Percentiles rank a stretch among this genome's conserved stretches.
Conservation (phyloP, 495 filamentous ascomycete species). For the Cryomyces antarcticus region DNA sequence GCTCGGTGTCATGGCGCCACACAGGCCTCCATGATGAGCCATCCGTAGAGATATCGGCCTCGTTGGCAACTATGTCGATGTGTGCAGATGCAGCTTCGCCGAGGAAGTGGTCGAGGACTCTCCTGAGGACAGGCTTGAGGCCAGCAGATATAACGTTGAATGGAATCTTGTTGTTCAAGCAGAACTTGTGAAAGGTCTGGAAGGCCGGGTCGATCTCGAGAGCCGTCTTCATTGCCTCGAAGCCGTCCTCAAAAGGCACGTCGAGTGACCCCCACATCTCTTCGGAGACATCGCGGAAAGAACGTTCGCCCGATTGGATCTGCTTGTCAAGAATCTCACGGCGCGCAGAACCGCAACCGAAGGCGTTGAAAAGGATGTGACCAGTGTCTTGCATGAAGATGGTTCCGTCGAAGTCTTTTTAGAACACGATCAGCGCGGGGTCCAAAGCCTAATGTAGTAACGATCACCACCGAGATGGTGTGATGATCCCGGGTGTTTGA, state of each 20-base stretch:
- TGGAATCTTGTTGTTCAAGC: slow-evolving; percentile 39
- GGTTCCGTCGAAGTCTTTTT: slow-evolving; percentile 51
- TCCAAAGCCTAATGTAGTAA: not conserved
- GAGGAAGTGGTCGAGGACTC: slow-evolving; percentile 42
- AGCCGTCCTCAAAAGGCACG: slow-evolving; percentile 54
- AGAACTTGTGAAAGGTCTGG: slow-evolving; percentile 44
- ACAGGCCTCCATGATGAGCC: slow-evolving; percentile 46
- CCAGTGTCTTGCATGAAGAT: slow-evolving; percentile 68
- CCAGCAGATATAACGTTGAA: slow-evolving; percentile 61
- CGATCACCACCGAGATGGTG: not conserved
- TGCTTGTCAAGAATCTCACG: slow-evolving; percentile 41
- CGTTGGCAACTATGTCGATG: slow-evolving; percentile 57
- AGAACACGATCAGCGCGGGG: not conserved
- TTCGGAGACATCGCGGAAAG: slow-evolving; percentile 54
- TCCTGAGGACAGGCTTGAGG: slow-evolving; percentile 41
- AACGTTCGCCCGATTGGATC: slow-evolving; percentile 44
- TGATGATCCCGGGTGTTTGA: not conserved
- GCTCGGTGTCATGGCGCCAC: slow-evolving; percentile 46
- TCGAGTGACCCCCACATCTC: slow-evolving; percentile 57
- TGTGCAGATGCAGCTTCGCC: slow-evolving; percentile 36
- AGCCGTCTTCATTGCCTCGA: slow-evolving; percentile 42
- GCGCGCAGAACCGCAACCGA: slow-evolving; percentile 39
- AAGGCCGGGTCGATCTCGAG: slow-evolving; percentile 50
- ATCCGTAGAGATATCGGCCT: slow-evolving; percentile 36
- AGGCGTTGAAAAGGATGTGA: slow-evolving; percentile 48